These are phyloP conservation scores for Penicillium sp. DNA, from an alignment of 2,329 filamentous ascomycete genomes.

Conservation along the genomic window DNA sequence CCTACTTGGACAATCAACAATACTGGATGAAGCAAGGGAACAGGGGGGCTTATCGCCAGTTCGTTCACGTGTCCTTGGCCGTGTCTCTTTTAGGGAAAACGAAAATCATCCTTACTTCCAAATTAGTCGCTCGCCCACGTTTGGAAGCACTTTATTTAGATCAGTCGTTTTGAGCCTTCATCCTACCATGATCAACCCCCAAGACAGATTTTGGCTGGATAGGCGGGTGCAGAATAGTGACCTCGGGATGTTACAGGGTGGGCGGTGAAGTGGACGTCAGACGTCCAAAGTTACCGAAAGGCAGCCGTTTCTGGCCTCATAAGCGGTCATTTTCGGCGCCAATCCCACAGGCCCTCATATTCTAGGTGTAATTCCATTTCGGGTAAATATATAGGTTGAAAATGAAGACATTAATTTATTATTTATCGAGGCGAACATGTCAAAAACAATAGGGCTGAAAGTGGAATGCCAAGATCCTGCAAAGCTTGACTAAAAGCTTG, in stretches of 20 bases:
- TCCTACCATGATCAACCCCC: neutral
- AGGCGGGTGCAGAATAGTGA: too few relatives aligned
- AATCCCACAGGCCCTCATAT: too few relatives aligned
- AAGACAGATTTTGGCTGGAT: slow-evolving; percentile 13
- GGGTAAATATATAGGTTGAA: neutral
- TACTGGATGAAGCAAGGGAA: too few relatives aligned
- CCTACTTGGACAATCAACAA: too few relatives aligned
- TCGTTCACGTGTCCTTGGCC: neutral
- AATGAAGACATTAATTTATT: neutral
- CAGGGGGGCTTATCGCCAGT: neutral
- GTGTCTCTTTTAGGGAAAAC: too few relatives aligned
- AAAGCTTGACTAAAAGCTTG: slow-evolving; percentile 12
- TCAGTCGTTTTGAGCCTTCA: too few relatives aligned
- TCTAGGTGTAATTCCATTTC: too few relatives aligned
- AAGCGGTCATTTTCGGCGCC: too few relatives aligned
- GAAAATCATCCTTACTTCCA: neutral
- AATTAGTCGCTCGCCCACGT: neutral
- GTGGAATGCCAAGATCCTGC: slow-evolving; percentile 2
- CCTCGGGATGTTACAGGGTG: too few relatives aligned
- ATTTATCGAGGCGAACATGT: neutral
- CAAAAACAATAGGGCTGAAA: slow-evolving; percentile 1
- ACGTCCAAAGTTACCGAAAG: too few relatives aligned
- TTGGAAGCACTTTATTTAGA: neutral
- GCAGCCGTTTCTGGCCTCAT: too few relatives aligned
- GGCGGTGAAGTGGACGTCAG: too few relatives aligned